Percentiles rank a stretch among this genome's conserved stretches.
These are phyloP conservation scores for Tulasnella sp. DNA, from an alignment of 768 basidiomycete genomes.

Conservation along the genomic window DNA sequence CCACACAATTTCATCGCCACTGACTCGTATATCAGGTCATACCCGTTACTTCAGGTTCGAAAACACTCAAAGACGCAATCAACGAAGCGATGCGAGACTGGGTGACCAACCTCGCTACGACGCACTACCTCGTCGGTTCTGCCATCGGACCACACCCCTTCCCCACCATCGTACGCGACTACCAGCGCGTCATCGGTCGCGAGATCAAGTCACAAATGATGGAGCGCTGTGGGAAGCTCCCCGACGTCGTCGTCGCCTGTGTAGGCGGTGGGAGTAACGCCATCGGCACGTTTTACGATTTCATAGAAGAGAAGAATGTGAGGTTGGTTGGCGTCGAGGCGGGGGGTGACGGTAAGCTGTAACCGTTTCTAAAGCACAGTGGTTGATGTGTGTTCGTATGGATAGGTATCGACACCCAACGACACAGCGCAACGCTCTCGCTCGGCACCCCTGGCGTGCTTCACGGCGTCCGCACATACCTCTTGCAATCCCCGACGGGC, in stretches of 20 bases:
- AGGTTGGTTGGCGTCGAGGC: constrained; percentile 91
- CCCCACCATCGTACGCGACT: constrained; percentile 97
- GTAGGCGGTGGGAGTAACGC: constrained; percentile 97
- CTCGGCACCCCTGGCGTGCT: constrained; percentile 88
- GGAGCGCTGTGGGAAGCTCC: constrained; percentile 65
- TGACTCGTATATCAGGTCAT: constrained; percentile 51
- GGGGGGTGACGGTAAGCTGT: constrained; percentile 74
- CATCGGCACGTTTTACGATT: constrained; percentile 95
- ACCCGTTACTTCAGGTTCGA: constrained; percentile 84
- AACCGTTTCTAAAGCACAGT: neutral
- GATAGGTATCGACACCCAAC: constrained; percentile 65
- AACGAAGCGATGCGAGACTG: constrained; percentile 98
- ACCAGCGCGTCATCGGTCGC: constrained; percentile 86
- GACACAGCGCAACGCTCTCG: constrained; percentile 86
- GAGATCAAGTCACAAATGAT: constrained; percentile 86
- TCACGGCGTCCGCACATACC: constrained; percentile 91
- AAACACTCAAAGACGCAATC: constrained; percentile 94
- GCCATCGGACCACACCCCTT: constrained; percentile 98
- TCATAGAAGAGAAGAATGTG: constrained; percentile 78
- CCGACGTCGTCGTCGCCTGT: constrained; percentile 90
- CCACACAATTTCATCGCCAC: neutral
- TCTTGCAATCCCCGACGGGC: constrained; percentile 76
- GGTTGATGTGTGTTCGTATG: neutral
- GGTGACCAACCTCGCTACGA: constrained; percentile 89
- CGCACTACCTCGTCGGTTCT: constrained; percentile 95